Conservation (phyloP, 2,329 filamentous ascomycete genomes). For the Fusarium setosum region DNA sequence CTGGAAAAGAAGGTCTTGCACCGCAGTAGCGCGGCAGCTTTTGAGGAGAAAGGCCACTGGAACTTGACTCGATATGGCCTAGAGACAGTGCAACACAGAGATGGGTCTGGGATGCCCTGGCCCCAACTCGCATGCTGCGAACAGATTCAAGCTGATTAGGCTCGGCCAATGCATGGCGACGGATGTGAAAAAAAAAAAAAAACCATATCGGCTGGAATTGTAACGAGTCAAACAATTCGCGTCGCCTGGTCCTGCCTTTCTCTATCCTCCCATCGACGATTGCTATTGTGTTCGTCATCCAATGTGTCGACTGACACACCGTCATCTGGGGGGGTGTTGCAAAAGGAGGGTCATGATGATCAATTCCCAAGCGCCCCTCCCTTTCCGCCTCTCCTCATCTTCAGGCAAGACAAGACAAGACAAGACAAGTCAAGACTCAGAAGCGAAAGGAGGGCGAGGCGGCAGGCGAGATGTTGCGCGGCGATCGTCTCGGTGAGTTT, state of each 20-base stretch:
- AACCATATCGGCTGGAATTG: background rate
- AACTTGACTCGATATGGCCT: slow-evolving; percentile 39
- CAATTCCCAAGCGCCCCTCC: slow-evolving; percentile 19
- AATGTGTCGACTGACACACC: slow-evolving; percentile 23
- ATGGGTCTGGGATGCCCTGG: slow-evolving; percentile 27
- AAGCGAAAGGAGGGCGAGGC: slow-evolving; percentile 33
- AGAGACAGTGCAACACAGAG: slow-evolving; percentile 17
- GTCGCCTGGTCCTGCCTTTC: slow-evolving; percentile 7
- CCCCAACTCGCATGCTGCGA: slow-evolving; percentile 33
- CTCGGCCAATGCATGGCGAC: background rate
- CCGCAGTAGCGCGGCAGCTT: slow-evolving; percentile 37
- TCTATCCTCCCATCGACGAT: slow-evolving; percentile 11
- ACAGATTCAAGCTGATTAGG: slow-evolving; percentile 29
- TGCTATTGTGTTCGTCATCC: slow-evolving; percentile 11
- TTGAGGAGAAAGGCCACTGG: slow-evolving; percentile 19
- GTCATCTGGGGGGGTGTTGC: slow-evolving; percentile 32
- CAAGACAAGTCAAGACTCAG: background rate
- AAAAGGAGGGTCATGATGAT: slow-evolving; percentile 22
- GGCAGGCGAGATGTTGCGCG: slow-evolving; percentile 8
- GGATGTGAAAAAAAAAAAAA: background rate
- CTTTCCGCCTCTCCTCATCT: slow-evolving; percentile 23
- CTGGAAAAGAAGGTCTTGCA: slow-evolving; percentile 40
- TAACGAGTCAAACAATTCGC: slow-evolving; percentile 11
- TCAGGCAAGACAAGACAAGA: slow-evolving; percentile 14
- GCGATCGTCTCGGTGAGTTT: slow-evolving; percentile 42